A percentile compares a stretch with the other conserved stretches of the same genome.
phyloP scores from a whole-genome alignment of 495 filamentous ascomycete species.

The Penicillium cataractarum region DNA sequence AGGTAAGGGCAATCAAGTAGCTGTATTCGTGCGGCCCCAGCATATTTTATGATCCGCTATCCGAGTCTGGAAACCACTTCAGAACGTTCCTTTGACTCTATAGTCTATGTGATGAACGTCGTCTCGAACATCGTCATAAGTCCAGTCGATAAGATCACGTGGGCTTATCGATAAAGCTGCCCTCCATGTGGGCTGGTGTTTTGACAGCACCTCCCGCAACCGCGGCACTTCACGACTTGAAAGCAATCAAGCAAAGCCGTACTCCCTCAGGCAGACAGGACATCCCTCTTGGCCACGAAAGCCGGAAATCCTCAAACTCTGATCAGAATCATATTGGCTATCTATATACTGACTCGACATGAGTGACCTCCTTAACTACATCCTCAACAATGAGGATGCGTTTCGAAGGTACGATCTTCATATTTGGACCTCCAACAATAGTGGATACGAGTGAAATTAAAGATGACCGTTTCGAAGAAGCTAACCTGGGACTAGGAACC shows the following conservation, averaged over 20 bases:
- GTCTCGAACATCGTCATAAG: background rate
- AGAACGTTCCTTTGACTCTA: background rate
- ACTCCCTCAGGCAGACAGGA: background rate
- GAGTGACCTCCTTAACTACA: conserved; percentile 64
- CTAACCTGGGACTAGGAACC: conserved; percentile 55
- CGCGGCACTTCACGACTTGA: background rate
- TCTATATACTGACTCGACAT: conserved; percentile 37
- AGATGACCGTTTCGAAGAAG: background rate
- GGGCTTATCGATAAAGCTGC: conserved; percentile 39
- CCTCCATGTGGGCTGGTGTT: background rate
- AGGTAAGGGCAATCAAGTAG: too few relatives aligned
- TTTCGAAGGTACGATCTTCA: conserved; percentile 59
- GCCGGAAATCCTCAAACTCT: too few relatives aligned
- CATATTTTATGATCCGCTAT: too few relatives aligned
- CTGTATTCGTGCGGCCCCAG: too few relatives aligned
- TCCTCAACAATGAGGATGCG: conserved; percentile 63
- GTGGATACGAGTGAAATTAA: background rate
- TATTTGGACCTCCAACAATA: background rate
- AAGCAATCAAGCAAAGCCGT: background rate
- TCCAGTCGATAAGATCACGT: conserved; percentile 17
- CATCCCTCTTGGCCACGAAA: background rate
- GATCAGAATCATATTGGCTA: background rate
- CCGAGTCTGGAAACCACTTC: background rate
- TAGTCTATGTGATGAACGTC: background rate
- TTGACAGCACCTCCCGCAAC: conserved; percentile 7